Base-by-base conservation (phyloP, 331 rosid genomes). In the Rhamnella rubrinervis region DNA sequence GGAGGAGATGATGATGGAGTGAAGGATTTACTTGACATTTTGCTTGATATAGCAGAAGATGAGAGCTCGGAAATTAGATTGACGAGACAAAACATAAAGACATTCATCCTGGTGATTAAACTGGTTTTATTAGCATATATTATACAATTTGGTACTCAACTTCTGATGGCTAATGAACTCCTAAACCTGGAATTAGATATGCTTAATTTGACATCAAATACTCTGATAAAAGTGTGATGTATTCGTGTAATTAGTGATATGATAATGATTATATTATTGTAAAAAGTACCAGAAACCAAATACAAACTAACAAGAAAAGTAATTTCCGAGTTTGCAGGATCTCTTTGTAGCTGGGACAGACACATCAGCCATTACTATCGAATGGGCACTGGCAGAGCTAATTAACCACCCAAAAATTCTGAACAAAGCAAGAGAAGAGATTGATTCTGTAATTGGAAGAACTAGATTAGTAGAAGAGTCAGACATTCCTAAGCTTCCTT, bases 311-410 rank as follows among this genome's bases (percentile, higher is more conserved):
- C 59, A 55, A 55, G 26, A 59, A 10, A 13, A 28, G 6, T 4
- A 28, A 31, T 26, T 26, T 28, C 31, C 10, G 16, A 4, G 17
- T n/a, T 37, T 61, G 17, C 66, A 62, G 66, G 66, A 62, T 39
- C 19, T 62, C 39, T 38, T 62, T 62, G 66, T 10, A 19, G 66
- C 66, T 39, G 66, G 52, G 17, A 62, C 66, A 62, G 50, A 62
- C 52, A 62, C 66, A 17, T 62, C 66, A 0, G 25, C 66, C 25
- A 62, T 62, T 7, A 39, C 26, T 4, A 17, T 62, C 0, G 28
- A 62, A 62, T 62, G 92, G 92, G 89, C 80, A 1, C 8, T 84
- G 6, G 81, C 83, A 5, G 86, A 87, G 70, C 76, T 87, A 37
- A 84, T 87, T 20, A 87, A 78, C 65, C 55, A 82, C 8, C 89